Evolutionary conservation across 352 stramenopile species (phyloP), one percentile per base, ranked within the genome.

Genomic region (Globisporangium rhizosaccharum): DNA sequence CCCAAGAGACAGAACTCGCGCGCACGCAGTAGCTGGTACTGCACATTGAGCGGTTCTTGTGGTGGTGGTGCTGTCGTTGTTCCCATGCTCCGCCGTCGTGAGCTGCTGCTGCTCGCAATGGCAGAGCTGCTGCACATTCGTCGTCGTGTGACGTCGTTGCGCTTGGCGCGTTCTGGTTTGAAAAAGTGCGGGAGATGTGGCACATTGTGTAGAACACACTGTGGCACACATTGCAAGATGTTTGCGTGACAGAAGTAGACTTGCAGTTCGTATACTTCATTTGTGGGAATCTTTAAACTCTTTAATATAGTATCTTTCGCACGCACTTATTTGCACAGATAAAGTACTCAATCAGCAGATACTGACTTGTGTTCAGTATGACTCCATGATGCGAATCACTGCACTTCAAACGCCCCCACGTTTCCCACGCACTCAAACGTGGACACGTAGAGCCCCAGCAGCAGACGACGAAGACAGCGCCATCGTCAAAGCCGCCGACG

Each of bases 1-100:
- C 77, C 80, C 6, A 88, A 52, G 15, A 88, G 69, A 69, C 75
- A 90, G 51, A 88, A 66, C 70, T 88, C 80, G 25, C 78, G 51
- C 28, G 77, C 77, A 15, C 77, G 75, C 58, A 88, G 56, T 20
- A 90, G 68, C 48, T 65, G 66, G 15, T 72, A 66, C 23, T 65
- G 59, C 20, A 59, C 14, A n/a, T 39, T 33, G 23, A 30, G 20
- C 8, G 26, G 8, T 25, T 14, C 20, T 2, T 11, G 17, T 30
- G 45, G 23, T 17, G 17, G 10, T n/a, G 45, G 17, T 17, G 17
- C 3, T 10, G 26, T n/a, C 15, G 20, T 5, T 3, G 33, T 39
- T 10, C 33, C 8, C 33, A 39, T 39, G 33, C 33, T 39, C 33
- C 10, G 33, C 33, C 33, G 33, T 12, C 33, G 33, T 39, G 33